phyloP scores from a whole-genome alignment of 768 basidiomycete genomes.

The Cytidiella melzeri region DNA sequence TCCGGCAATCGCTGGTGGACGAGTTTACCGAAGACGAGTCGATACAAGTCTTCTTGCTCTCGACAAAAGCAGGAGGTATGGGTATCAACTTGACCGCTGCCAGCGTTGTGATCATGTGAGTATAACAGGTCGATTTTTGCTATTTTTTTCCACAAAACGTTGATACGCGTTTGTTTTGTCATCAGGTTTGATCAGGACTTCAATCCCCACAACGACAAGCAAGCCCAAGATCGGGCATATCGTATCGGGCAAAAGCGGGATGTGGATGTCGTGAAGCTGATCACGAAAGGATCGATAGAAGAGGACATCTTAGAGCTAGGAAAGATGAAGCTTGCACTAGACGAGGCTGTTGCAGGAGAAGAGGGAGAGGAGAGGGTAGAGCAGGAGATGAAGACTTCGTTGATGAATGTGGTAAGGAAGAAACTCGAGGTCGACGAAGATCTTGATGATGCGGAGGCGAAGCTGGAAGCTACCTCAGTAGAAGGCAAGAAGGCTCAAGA shows the following conservation, averaged over 20 bases:
- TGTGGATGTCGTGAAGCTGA: constrained; percentile 92
- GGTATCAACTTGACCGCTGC: constrained; percentile 96
- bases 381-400: constrained; percentile 74
- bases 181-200: constrained; percentile 94
- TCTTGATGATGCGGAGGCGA: constrained; percentile 13
- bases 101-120: constrained; percentile 88
- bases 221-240: constrained; percentile 96
- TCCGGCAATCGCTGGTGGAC: constrained; percentile 89
- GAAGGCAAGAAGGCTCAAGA: no score
- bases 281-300: constrained; percentile 88
- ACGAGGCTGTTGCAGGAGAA: constrained; percentile 89
- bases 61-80: constrained; percentile 92
- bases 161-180: no score
- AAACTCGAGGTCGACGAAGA: constrained; percentile 59
- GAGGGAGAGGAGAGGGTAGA: constrained; percentile 56
- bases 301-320: constrained; percentile 93
- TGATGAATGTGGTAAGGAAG: constrained; percentile 79
- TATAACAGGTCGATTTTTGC: no score
- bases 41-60: constrained; percentile 85
- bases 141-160: no score
- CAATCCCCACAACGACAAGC: constrained; percentile 95
- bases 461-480: no score
- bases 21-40: constrained; percentile 85
- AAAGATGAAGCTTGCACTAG: constrained; percentile 84
- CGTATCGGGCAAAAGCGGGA: constrained; percentile 93